phyloP scores from a whole-genome alignment of 164 flowering plant species.

The Platanus orientalis region DNA sequence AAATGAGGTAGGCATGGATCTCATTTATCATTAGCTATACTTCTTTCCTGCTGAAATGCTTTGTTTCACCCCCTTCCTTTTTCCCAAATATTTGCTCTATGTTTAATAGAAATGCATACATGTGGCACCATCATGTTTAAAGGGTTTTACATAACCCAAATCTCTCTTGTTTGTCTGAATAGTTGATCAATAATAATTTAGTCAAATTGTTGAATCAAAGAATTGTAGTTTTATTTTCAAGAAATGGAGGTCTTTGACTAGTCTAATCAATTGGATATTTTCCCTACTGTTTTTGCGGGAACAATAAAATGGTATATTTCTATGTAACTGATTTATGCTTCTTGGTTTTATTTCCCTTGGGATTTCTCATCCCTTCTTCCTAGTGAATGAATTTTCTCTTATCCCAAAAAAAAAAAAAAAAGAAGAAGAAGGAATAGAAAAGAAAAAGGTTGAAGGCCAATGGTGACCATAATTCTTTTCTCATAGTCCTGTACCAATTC shows the following conservation, averaged over 20 bases:
- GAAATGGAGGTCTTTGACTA: background rate
- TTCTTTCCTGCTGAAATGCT: background rate
- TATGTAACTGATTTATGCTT: no score
- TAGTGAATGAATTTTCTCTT: no score
- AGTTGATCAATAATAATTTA: no score
- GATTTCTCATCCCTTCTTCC: no score
- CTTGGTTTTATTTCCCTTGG: no score
- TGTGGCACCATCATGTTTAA: background rate
- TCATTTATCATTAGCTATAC: background rate
- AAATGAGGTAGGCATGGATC: slow-evolving; percentile 30
- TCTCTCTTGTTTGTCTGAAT: background rate
- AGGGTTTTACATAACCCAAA: background rate
- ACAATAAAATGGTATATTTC: background rate
- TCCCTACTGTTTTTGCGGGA: background rate
- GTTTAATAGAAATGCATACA: background rate
- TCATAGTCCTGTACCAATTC: no score
- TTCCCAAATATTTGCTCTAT: background rate
- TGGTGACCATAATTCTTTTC: no score
- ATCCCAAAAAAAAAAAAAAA: no score
- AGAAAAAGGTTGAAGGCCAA: background rate
- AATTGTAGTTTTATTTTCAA: no score
- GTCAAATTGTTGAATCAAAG: no score
- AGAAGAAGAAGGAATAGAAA: no score
- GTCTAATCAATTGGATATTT: background rate
- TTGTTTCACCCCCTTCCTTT: background rate